Evolutionary conservation across 2,329 filamentous ascomycete species (phyloP), one percentile per base, ranked within the genome.

Genomic region (Botrytis pseudocinerea): DNA sequence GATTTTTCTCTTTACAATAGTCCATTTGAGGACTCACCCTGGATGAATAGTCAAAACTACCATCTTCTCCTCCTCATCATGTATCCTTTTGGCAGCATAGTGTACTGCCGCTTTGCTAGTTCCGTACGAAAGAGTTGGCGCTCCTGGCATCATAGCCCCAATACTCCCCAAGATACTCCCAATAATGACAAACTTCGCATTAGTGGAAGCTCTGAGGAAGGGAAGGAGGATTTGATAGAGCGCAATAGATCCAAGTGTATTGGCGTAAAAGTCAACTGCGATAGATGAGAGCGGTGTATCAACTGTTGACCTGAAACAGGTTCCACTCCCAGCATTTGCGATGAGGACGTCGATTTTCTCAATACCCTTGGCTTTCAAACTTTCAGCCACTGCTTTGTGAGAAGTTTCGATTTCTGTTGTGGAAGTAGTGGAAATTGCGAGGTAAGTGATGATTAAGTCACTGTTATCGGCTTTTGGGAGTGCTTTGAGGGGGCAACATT

Each of bases 331-430:
- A 0, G 87, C 86, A 75, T 88, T 88, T 59, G 85, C 84, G 71
- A 89, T 83, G 4, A 89, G 80, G 14, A 86, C 78, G 75, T 89
- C 85, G 1, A 88, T 77, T 42, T 81, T 78, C 10, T 78, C 75
- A 73, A 88, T 83, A 5, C 80, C 80, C 28, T 75, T 35, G 0
- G 32, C 10, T 1, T 48, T 9, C 63, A 63, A 81, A 71, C 16
- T 18, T 54, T 48, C 6, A 69, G 48, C 0, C 76, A 75, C 3
- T 42, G 48, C 35, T 35, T 35, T 35, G 35, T 35, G 35, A 35
- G 35, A 35, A 6, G 35, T 35, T 35, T 35, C 35, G 35, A 7
- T 35, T 35, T 35, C 35, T 35, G 35, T 35, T 5, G 35, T 35
- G 35, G 35, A 35, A 35, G 35, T 35, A 76, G 76, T 18, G 74